Evolutionary conservation across 2,329 filamentous ascomycete species (phyloP).

Genomic region (Apiospora kogelbergensis): DNA sequence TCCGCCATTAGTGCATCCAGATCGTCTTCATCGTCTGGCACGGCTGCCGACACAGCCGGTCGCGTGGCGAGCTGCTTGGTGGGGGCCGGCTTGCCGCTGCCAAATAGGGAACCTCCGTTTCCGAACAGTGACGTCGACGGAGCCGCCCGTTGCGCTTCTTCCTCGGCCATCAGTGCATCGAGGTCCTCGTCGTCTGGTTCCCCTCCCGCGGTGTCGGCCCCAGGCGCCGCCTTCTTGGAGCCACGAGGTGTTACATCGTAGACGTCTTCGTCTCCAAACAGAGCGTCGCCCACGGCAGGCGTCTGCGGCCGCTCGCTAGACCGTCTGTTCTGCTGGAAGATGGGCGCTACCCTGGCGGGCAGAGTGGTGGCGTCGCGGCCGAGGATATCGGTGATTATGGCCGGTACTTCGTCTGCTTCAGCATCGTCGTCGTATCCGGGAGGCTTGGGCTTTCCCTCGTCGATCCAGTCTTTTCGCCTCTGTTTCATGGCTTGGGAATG

Average conservation of each 20-base stretch:
- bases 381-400: slow-evolving; percentile 22
- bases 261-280: slow-evolving; percentile 50
- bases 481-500: slow-evolving; percentile 78
- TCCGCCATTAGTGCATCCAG: slow-evolving; percentile 36
- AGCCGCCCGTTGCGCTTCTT: slow-evolving; percentile 10
- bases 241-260: slow-evolving; percentile 53
- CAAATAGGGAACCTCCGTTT: slow-evolving; percentile 11
- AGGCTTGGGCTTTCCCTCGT: slow-evolving; percentile 64
- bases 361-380: slow-evolving; percentile 30
- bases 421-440: slow-evolving; percentile 28
- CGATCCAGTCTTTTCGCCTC: slow-evolving; percentile 79
- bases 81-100: background rate
- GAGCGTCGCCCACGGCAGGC: slow-evolving; percentile 31
- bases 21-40: slow-evolving; percentile 22
- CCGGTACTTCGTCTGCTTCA: slow-evolving; percentile 30
- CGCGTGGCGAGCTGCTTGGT: slow-evolving; percentile 13
- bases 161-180: slow-evolving; percentile 27
- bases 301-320: slow-evolving; percentile 30
- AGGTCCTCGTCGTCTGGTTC: slow-evolving; percentile 40
- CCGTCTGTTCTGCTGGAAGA: slow-evolving; percentile 33
- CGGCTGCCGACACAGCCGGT: slow-evolving; percentile 36
- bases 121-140: slow-evolving; percentile 22
- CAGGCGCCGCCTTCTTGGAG: slow-evolving; percentile 20
- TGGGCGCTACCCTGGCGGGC: slow-evolving; percentile 35
- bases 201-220: slow-evolving; percentile 18